Evolutionary conservation across 345 rosid species (phyloP), one percentile per base, ranked within the genome.

Genomic region (Rhodomyrtus tomentosa): DNA sequence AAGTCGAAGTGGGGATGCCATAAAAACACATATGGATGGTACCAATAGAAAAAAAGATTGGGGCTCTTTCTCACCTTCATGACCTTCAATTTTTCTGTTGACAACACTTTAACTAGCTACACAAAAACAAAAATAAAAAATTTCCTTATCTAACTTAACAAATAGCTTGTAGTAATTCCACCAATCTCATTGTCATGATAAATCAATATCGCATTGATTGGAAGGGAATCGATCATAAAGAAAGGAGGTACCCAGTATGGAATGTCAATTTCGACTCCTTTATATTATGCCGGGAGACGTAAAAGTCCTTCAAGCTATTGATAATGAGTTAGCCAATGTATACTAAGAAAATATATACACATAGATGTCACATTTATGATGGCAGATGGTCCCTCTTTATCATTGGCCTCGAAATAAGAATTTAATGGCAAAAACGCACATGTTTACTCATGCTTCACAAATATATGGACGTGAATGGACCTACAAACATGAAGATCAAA

Each of bases 261-360:
- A 29, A 10, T 4, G 21, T 15, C 40, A 52, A 29, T 59, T 21
- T 29, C 21, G 29, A 29, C 73, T 59, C 73, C 21, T 59, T 29
- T 18, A 59, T 29, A 15, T 59, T 14, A 59, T 29, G 73, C 7
- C 7, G 10, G 0, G 5, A 29, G 40, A 15, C 3, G 21, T 25
- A 55, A 55, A 11, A 55, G n/a, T 10, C 11, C 62, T 7, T 10
- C 7, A 4, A 25, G 32, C 22, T 6, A 29, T 59, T 2, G 5
- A 59, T 29, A 29, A 29, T 14, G 20, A 29, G 22, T 59, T 5
- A 59, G 38, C 10, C 10, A 29, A 29, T 59, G 22, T 29, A 29
- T 29, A 29, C 11, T 15, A 3, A 4, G 0, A 0, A 59, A 29
- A 29, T 29, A 15, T 29, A 15, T 29, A 59, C 0, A 2, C 40